Evolutionary conservation across 169 alveolate species (phyloP), one percentile per base, ranked within the genome.

Genomic region (Toxoplasma gondii): DNA sequence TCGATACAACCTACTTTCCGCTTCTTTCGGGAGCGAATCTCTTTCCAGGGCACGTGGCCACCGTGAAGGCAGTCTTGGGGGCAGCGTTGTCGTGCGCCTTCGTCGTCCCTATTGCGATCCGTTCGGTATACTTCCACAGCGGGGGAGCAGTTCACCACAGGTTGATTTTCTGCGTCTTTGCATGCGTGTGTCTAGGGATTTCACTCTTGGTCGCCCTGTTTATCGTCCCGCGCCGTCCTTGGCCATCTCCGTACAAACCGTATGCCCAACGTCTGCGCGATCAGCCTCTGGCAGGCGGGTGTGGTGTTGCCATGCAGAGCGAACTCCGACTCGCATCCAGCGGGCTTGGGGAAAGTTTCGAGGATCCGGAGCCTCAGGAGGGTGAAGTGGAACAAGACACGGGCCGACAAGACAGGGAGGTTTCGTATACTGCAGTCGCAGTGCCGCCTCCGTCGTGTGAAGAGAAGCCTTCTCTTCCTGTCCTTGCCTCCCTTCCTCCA

Each of bases 21-120:
- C 69, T 88, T 16, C 86, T 88, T 36, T 64, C 93, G 10, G 93
- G 83, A n/a, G 93, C 93, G 27, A 64, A 88, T 39, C 64, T 88
- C 64, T 88, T 58, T 39, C 93, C 93, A 7, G 93, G 93, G 17
- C 74, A 64, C 27, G 93, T 49, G 58, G 44, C 83, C 29, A 88
- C 93, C 16, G 64, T 88, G 31, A 88, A 49, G 38, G 93, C 86
- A 39, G 29, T 88, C 0, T 88, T 88, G 36, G 93, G 93, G 22
- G 80, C 93, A 39, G 74, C 80, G 41, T n/a, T 38, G 86, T 49
- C 83, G 17, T 39, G 58, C 69, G 58, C 93, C 43, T 67, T 88
- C 43, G 34, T 43, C 36, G 49, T 88, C 45, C 93, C 93, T 29
- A n/a, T 88, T 29, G 86, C 53, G 24, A 22, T 88, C 38, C 83